These are phyloP conservation scores for Xylariomycetidae sp. DNA, from an alignment of 2,329 filamentous ascomycete species.

Conservation along the genomic window DNA sequence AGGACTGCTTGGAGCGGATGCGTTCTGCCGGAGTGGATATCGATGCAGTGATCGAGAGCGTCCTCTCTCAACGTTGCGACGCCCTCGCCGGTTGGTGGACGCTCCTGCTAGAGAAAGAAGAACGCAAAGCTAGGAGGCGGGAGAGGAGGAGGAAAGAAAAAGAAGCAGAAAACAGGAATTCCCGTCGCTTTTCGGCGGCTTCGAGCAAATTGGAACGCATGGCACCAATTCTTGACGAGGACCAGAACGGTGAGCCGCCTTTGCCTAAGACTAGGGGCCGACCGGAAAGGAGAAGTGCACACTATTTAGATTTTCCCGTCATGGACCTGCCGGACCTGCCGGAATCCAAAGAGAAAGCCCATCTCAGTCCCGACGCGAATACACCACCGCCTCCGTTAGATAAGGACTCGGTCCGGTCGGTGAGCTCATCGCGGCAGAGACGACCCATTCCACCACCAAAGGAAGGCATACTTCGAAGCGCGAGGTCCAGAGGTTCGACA, in stretches of 20 bases:
- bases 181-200: slow-evolving; percentile 80
- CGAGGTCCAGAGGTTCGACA: slow-evolving; percentile 75
- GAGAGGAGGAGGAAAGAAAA: slow-evolving; percentile 82
- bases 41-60: slow-evolving; percentile 90
- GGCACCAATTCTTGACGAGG: slow-evolving; percentile 70
- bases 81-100: slow-evolving; percentile 94
- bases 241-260: slow-evolving; percentile 52
- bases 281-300: slow-evolving; percentile 68
- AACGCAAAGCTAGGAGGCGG: slow-evolving; percentile 74
- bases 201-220: slow-evolving; percentile 82
- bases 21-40: slow-evolving; percentile 89
- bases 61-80: slow-evolving; percentile 85
- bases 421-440: slow-evolving; percentile 71
- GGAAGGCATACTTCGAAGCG: slow-evolving; percentile 64
- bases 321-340: slow-evolving; percentile 74
- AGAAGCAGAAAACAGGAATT: slow-evolving; percentile 73
- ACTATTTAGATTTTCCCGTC: slow-evolving; percentile 58
- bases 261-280: slow-evolving; percentile 69
- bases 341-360: slow-evolving; percentile 50
- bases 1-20: slow-evolving; percentile 89
- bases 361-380: slow-evolving; percentile 38
- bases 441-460: slow-evolving; percentile 80
- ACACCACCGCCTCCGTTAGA: slow-evolving; percentile 69
- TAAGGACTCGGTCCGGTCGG: slow-evolving; percentile 71
- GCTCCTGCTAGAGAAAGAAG: slow-evolving; percentile 87